phyloP scores from a whole-genome alignment of 2,329 filamentous ascomycete species.

The Colletotrichum scovillei region DNA sequence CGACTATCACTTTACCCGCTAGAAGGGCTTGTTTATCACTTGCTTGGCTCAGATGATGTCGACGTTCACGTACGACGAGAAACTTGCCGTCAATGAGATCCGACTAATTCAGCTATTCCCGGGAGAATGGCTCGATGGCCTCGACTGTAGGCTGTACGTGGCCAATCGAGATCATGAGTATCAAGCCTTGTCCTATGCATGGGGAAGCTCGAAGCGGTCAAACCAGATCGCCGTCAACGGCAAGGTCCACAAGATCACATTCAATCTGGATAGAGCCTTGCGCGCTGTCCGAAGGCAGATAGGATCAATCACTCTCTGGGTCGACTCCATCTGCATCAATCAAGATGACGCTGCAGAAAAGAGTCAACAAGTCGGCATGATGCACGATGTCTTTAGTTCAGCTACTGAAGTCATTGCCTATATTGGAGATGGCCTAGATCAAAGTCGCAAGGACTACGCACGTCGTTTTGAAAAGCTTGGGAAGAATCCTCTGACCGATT shows the following conservation, averaged over 20 bases:
- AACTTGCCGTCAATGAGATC: neutral
- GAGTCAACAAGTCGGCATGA: slow-evolving; percentile 28
- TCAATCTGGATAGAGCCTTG: slow-evolving; percentile 43
- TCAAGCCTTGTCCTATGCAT: slow-evolving; percentile 43
- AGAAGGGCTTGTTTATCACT: too few relatives aligned
- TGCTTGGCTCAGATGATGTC: neutral
- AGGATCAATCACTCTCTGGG: slow-evolving; percentile 5
- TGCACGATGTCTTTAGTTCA: slow-evolving; percentile 28
- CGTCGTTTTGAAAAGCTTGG: slow-evolving; percentile 5
- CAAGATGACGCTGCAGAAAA: slow-evolving; percentile 33
- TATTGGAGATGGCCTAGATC: slow-evolving; percentile 25
- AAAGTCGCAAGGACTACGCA: slow-evolving; percentile 11
- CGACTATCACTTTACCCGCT: neutral
- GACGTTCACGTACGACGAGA: neutral
- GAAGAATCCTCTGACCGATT: neutral
- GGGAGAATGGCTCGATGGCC: slow-evolving; percentile 28
- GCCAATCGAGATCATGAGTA: slow-evolving; percentile 27
- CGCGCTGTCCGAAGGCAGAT: slow-evolving; percentile 38
- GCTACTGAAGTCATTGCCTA: slow-evolving; percentile 19
- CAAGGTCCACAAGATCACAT: slow-evolving; percentile 37
- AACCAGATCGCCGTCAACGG: slow-evolving; percentile 39
- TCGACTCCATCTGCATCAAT: slow-evolving; percentile 37
- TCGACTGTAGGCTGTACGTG: slow-evolving; percentile 12
- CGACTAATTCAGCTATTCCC: slow-evolving; percentile 27
- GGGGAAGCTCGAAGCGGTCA: slow-evolving; percentile 39